These are phyloP conservation scores for Draba incana DNA, from an alignment of 345 rosid genomes.

Conservation along the genomic window DNA sequence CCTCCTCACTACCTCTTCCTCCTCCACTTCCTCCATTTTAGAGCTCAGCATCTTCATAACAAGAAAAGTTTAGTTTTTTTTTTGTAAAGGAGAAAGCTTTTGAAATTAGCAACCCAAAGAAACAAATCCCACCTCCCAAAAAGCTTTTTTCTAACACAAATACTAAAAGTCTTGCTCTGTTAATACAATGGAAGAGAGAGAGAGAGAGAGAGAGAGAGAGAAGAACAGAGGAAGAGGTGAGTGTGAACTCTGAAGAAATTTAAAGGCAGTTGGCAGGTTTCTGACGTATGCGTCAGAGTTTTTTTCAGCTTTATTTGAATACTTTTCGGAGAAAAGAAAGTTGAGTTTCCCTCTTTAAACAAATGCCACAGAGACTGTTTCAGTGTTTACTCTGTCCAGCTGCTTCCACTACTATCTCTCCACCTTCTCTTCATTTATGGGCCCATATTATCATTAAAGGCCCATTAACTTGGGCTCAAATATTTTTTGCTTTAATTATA, in stretches of 20 bases:
- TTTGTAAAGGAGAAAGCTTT: constrained; percentile 27
- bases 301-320: constrained; percentile 43
- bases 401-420: constrained; percentile 36
- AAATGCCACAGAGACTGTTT: constrained; percentile 26
- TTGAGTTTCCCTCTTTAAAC: constrained; percentile 42
- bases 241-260: constrained; percentile 26
- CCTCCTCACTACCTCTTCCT: constrained; percentile 27
- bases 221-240: constrained; percentile 34
- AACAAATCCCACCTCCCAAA: constrained; percentile 37
- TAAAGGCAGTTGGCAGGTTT: constrained; percentile 44
- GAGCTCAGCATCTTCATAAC: constrained; percentile 27
- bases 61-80: neutral
- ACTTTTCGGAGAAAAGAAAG: constrained; percentile 39
- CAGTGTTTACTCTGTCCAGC: constrained; percentile 27
- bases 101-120: constrained; percentile 19
- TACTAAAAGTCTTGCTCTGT: constrained; percentile 17
- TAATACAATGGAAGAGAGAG: constrained; percentile 7
- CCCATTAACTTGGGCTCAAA: constrained; percentile 34
- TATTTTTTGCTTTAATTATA: neutral
- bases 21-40: constrained; percentile 18
- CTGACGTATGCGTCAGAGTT: constrained; percentile 40
- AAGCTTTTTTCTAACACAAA: constrained; percentile 15
- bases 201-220: neutral
- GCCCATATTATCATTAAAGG: constrained; percentile 36
- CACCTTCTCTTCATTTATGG: constrained; percentile 28